Percentiles rank a stretch among this genome's conserved stretches.
phyloP scores from a whole-genome alignment of 2,329 filamentous ascomycete genomes.

The Scopulariopsis brevicaulis region DNA sequence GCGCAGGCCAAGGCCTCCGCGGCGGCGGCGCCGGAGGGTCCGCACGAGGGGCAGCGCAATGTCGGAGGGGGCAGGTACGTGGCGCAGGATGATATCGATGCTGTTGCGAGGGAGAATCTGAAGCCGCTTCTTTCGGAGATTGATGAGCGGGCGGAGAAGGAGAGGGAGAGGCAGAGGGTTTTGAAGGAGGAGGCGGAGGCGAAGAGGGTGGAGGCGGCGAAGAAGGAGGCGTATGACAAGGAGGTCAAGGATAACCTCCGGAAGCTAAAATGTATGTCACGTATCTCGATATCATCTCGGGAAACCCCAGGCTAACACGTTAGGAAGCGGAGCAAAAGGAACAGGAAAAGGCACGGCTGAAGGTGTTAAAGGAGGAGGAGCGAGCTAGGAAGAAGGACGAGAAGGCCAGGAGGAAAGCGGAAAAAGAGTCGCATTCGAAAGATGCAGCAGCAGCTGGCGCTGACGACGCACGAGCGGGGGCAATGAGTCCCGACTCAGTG shows the following conservation, averaged over 20 bases:
- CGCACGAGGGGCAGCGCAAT: constrained; percentile 47
- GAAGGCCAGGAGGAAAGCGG: not conserved
- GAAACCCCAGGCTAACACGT: not conserved
- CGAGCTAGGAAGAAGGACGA: not conserved
- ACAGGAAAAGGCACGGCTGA: constrained; percentile 29
- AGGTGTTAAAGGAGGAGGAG: constrained; percentile 35
- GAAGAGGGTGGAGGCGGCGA: constrained; percentile 46
- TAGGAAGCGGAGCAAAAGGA: constrained; percentile 33
- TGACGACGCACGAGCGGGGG: too few species aligned
- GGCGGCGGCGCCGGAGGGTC: constrained; percentile 6
- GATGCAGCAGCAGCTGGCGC: too few species aligned
- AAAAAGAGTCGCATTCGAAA: not conserved
- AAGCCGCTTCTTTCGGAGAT: constrained; percentile 83
- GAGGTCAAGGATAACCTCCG: constrained; percentile 35
- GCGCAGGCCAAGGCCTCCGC: constrained; percentile 49
- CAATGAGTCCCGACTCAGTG: too few species aligned
- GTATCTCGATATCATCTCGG: not conserved
- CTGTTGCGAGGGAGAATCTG: constrained; percentile 64
- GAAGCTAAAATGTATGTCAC: constrained; percentile 42
- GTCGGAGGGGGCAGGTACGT: constrained; percentile 76
- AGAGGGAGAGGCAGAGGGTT: constrained; percentile 55
- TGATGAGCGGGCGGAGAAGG: constrained; percentile 61
- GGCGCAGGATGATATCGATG: constrained; percentile 66
- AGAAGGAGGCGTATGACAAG: constrained; percentile 34
- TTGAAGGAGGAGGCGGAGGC: constrained; percentile 53